Percentiles rank a stretch among this genome's conserved stretches.
Evolutionary conservation across 495 filamentous ascomycete genomes (phyloP).

Genomic region (Penicillium bialowiezense): DNA sequence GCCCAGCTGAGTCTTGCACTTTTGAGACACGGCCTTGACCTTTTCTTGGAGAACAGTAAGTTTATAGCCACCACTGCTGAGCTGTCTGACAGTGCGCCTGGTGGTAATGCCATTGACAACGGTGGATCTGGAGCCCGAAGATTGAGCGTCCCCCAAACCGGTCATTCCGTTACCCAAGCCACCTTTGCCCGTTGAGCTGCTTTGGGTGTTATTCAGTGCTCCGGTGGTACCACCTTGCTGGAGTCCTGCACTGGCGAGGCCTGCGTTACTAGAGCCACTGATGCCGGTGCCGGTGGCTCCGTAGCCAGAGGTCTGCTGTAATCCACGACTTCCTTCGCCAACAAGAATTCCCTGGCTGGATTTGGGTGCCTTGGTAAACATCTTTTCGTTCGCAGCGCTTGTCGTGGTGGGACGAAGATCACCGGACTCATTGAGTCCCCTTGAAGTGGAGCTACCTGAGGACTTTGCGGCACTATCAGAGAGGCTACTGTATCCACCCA

Average conservation of each 20-base stretch:
- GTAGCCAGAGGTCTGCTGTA: background rate
- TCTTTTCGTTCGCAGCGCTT: background rate
- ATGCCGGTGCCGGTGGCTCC: background rate
- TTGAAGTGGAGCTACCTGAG: background rate
- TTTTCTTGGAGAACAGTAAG: slow-evolving; percentile 32
- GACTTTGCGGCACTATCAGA: background rate
- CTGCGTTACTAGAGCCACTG: background rate
- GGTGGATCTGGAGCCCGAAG: background rate
- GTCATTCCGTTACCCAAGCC: background rate
- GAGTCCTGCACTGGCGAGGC: background rate
- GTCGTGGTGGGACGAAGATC: background rate
- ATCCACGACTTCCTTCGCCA: background rate
- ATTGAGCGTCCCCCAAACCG: background rate
- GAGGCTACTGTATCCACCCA: background rate
- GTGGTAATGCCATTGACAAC: background rate
- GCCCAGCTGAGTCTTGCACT: slow-evolving; percentile 38
- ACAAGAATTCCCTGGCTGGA: background rate
- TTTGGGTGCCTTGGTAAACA: background rate
- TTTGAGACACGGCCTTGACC: slow-evolving; percentile 30
- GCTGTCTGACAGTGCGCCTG: slow-evolving; percentile 8
- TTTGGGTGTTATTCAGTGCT: too few species aligned
- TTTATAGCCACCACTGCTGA: slow-evolving; percentile 15
- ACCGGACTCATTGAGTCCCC: background rate
- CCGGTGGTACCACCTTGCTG: background rate
- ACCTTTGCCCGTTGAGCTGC: slow-evolving; percentile 1